Conservation (phyloP, 2,329 filamentous ascomycete species). For the Bipolaris zeicola region DNA sequence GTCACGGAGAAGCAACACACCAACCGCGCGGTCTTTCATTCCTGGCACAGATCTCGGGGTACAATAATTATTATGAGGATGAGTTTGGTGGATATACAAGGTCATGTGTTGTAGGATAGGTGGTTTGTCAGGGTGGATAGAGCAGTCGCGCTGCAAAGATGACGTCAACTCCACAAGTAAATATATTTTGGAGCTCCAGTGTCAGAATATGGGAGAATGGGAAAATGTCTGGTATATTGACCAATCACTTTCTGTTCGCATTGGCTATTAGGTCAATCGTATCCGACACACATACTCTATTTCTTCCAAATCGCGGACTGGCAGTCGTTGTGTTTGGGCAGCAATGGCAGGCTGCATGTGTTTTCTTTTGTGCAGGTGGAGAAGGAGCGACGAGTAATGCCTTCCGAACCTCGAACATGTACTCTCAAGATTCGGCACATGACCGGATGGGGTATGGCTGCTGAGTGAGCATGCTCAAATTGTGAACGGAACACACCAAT, state of each 20-base stretch:
- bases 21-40: not conserved
- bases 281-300: too few relatives aligned
- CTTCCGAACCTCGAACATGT: too few relatives aligned
- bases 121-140: not conserved
- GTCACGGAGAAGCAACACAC: not conserved
- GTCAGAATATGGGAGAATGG: not conserved
- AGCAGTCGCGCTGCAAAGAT: not conserved
- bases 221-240: not conserved
- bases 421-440: too few relatives aligned
- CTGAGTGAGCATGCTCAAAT: constrained; percentile 12
- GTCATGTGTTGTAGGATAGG: not conserved
- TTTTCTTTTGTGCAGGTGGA: too few relatives aligned
- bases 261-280: not conserved
- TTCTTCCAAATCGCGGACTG: too few relatives aligned
- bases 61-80: not conserved
- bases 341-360: too few relatives aligned
- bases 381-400: too few relatives aligned
- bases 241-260: not conserved
- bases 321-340: too few relatives aligned
- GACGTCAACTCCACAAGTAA: not conserved
- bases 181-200: not conserved
- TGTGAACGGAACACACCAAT: too few relatives aligned
- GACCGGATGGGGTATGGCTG: constrained; percentile 30
- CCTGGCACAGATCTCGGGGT: too few relatives aligned
- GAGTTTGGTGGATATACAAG: not conserved